Evolutionary conservation across 1,284 basidiomycete species (phyloP).

Genomic region (Naganishia sp.): DNA sequence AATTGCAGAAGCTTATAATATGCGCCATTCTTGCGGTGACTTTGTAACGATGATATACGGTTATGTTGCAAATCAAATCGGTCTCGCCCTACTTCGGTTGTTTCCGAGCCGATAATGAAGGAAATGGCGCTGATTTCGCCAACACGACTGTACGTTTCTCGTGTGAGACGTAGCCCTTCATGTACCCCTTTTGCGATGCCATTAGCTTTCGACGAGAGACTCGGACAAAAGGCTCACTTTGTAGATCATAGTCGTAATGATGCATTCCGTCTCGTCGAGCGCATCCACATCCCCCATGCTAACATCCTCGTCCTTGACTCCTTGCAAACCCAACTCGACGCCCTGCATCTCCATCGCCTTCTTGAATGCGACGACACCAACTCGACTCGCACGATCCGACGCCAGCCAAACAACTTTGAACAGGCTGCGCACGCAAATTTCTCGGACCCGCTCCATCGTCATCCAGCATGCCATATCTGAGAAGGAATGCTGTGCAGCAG

Average conservation of each 20-base stretch:
- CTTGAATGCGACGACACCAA: slow-evolving; percentile 76
- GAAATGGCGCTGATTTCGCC: slow-evolving; percentile 78
- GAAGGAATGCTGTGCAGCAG: slow-evolving; percentile 16
- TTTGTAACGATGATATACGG: not conserved
- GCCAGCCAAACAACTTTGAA: slow-evolving; percentile 88
- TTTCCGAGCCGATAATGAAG: slow-evolving; percentile 49
- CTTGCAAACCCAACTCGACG: slow-evolving; percentile 55
- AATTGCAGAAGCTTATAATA: not conserved
- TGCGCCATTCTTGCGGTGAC: not conserved
- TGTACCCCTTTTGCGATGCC: slow-evolving; percentile 62
- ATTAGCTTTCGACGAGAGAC: not conserved
- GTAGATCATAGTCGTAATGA: slow-evolving; percentile 90
- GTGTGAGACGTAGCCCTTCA: slow-evolving; percentile 94
- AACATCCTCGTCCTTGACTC: slow-evolving; percentile 67
- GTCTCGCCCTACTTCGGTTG: slow-evolving; percentile 1
- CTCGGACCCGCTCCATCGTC: slow-evolving; percentile 63
- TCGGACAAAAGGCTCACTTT: slow-evolving; percentile 57
- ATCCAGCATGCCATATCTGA: slow-evolving; percentile 29
- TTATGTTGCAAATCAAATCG: not conserved
- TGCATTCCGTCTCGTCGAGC: slow-evolving; percentile 84
- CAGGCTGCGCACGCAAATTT: slow-evolving; percentile 78
- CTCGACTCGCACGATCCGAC: slow-evolving; percentile 67
- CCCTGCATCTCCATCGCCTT: slow-evolving; percentile 68
- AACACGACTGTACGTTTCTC: slow-evolving; percentile 90
- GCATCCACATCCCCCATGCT: slow-evolving; percentile 47